Conservation (phyloP, 2,329 filamentous ascomycete species). For the Byssochlamys sp. region DNA sequence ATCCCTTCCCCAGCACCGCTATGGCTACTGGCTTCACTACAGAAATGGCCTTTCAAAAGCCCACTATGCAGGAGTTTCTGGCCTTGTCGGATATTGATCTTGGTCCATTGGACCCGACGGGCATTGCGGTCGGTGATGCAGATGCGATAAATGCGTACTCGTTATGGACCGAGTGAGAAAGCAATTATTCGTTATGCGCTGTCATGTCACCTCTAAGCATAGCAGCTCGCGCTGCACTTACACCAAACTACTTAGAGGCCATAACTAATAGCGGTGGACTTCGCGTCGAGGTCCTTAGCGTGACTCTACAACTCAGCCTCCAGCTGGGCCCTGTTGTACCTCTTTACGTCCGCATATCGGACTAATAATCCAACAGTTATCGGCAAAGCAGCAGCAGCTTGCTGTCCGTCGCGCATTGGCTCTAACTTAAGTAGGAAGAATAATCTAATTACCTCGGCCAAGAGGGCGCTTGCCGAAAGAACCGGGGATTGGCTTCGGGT, state of each 20-base stretch:
- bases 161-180: neutral
- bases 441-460: neutral
- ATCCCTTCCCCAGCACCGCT: conserved; percentile 10
- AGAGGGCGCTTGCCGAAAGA: neutral
- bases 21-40: conserved; percentile 23
- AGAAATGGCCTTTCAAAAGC: conserved; percentile 29
- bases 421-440: neutral
- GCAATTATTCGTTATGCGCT: no score
- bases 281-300: no score
- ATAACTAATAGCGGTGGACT: no score
- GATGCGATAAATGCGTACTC: conserved; percentile 22
- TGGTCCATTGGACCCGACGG: conserved; percentile 25
- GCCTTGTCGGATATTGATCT: conserved; percentile 30
- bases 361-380: neutral
- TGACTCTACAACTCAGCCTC: no score
- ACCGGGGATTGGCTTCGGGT: neutral
- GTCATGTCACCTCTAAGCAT: no score
- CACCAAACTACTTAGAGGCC: no score
- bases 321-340: no score
- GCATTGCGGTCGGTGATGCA: conserved; percentile 25
- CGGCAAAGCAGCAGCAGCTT: neutral
- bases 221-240: no score
- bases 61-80: conserved; percentile 31
- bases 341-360: no score
- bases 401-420: neutral